Evolutionary conservation across 305 asterid species (phyloP), one percentile per base, ranked within the genome.

Genomic region (Withania somnifera): DNA sequence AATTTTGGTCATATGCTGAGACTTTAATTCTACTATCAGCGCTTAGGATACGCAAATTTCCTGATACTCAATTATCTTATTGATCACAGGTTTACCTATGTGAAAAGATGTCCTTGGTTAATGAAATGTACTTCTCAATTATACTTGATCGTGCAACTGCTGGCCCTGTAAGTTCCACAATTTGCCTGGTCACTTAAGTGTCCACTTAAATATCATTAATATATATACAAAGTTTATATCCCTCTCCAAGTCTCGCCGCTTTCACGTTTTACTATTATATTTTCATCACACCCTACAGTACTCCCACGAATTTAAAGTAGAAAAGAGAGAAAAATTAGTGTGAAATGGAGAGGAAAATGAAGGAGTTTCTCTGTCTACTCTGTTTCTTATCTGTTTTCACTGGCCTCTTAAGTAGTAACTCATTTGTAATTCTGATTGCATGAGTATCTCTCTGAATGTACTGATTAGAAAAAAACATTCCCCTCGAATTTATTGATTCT

Each of bases 51-150:
- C 17, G 42, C 61, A 28, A 61, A 28, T 75, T 73, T 47, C 28
- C 63, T 75, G 80, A 75, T 75, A 3, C 63, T 10, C 47, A 3
- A 15, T 2, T 50, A 28, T 28, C n/a, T 50, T 26, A 60, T 68
- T 42, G 40, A 10, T 80, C 83, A 81, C 95, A 96, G 99, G 95
- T 96, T 75, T 96, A 96, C 86, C 87, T 96, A 90, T 91, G 94
- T 86, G 95, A 96, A 89, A 96, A 93, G 88, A 79, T 96, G 78
- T 89, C 97, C 54, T 91, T 97, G 81, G 98, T 97, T 86, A 97
- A 97, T 83, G 99, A 97, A 91, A 97, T 97, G 99, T 97, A 97
- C 90, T 97, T 97, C 53, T 97, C 99, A 82, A 97, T 97, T 61
- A 97, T 97, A 82, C 98, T 97, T 77, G 99, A 97, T 78, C 98